A percentile compares a stretch with the other conserved stretches of the same genome.
These are phyloP conservation scores for Boechera stricta DNA, from an alignment of 345 rosid species.

Conservation along the genomic window DNA sequence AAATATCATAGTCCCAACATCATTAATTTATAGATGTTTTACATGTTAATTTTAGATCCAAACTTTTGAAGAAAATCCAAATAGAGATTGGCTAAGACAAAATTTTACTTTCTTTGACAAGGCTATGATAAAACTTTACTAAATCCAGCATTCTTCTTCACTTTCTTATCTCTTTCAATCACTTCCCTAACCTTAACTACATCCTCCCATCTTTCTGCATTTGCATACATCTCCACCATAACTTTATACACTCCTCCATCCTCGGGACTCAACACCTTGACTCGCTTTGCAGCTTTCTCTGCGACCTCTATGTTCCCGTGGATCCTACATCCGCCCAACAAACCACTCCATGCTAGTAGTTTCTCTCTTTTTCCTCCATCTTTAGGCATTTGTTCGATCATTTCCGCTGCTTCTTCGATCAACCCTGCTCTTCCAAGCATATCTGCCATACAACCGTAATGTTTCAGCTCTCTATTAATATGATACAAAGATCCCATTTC, in stretches of 20 bases:
- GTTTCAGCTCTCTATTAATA: slow-evolving; percentile 62
- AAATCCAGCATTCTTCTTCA: slow-evolving; percentile 60
- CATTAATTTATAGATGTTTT: no score
- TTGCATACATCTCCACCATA: slow-evolving; percentile 71
- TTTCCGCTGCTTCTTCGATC: slow-evolving; percentile 63
- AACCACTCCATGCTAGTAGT: slow-evolving; percentile 71
- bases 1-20: no score
- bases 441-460: slow-evolving; percentile 81
- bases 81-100: no score
- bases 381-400: slow-evolving; percentile 62
- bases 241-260: slow-evolving; percentile 78
- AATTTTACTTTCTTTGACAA: no score
- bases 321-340: slow-evolving; percentile 79
- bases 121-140: slow-evolving; percentile 56
- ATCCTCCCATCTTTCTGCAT: slow-evolving; percentile 73
- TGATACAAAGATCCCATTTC: slow-evolving; percentile 57
- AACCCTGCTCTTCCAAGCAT: slow-evolving; percentile 75
- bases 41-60: no score
- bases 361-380: slow-evolving; percentile 51
- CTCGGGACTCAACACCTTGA: slow-evolving; percentile 64
- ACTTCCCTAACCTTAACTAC: slow-evolving; percentile 58
- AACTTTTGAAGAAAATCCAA: neutral
- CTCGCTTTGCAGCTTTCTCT: slow-evolving; percentile 68
- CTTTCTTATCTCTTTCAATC: slow-evolving; percentile 48
- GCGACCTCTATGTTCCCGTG: slow-evolving; percentile 71